A percentile compares a stretch with the other conserved stretches of the same genome.
Evolutionary conservation across 2,329 filamentous ascomycete species (phyloP).

Genomic region (Diaporthe destruens): DNA sequence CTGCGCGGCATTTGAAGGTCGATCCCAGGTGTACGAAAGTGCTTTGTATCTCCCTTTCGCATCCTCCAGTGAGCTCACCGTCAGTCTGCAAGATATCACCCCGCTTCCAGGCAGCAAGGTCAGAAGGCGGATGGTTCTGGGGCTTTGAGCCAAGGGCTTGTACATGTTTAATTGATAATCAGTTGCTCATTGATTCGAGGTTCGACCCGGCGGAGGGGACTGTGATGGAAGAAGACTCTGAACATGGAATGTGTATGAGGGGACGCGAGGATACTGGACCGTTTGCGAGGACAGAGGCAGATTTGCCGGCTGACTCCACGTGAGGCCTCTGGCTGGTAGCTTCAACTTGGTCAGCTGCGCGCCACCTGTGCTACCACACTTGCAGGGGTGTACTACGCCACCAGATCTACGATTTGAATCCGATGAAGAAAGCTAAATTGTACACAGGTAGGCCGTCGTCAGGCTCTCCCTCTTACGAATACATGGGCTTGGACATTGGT

Average conservation of each 20-base stretch:
- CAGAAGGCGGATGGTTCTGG: neutral
- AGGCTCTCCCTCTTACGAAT: constrained; percentile 5
- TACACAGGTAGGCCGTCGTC: neutral
- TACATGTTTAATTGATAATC: neutral
- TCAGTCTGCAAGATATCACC: neutral
- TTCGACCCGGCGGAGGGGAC: neutral
- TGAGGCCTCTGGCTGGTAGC: neutral
- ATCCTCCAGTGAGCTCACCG: neutral
- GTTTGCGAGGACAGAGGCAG: neutral
- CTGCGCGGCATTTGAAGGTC: neutral
- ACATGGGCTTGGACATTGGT: neutral
- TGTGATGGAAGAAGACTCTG: neutral
- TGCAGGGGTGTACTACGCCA: too few relatives aligned
- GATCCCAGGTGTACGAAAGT: neutral
- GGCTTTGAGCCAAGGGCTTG: neutral
- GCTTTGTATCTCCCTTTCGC: neutral
- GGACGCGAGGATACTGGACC: neutral
- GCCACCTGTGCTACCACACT: neutral
- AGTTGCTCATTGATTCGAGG: neutral
- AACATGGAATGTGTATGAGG: neutral
- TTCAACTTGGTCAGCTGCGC: neutral
- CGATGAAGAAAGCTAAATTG: too few relatives aligned
- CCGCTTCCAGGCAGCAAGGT: neutral
- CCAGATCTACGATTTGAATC: too few relatives aligned
- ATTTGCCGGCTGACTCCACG: neutral